phyloP scores from a whole-genome alignment of 495 filamentous ascomycete genomes.

The Hypomontagnella monticulosa region DNA sequence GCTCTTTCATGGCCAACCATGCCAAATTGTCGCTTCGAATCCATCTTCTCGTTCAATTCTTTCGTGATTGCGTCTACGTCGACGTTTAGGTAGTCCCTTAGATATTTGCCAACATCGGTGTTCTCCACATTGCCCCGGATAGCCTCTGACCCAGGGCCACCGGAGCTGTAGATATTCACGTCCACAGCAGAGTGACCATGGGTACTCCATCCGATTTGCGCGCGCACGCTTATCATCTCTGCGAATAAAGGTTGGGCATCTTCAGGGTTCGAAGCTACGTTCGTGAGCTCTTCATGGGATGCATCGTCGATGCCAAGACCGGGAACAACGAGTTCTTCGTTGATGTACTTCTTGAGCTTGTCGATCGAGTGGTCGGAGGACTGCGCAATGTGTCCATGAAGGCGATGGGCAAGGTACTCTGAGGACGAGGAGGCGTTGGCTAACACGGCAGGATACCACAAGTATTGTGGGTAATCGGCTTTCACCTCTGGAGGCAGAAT shows the following conservation, averaged over 20 bases:
- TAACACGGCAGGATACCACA: constrained; percentile 85
- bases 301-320: constrained; percentile 82
- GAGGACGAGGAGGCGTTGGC: constrained; percentile 83
- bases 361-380: constrained; percentile 44
- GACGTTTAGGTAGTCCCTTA: constrained; percentile 80
- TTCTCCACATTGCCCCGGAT: constrained; percentile 92
- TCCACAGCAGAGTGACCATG: constrained; percentile 91
- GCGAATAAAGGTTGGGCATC: constrained; percentile 71
- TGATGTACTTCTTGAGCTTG: constrained; percentile 66
- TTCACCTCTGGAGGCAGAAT: constrained; percentile 43
- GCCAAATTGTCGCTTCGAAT: constrained; percentile 14
- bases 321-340: constrained; percentile 64
- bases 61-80: constrained; percentile 79
- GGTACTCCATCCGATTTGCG: constrained; percentile 91
- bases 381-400: constrained; percentile 64
- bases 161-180: constrained; percentile 88
- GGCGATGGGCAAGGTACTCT: constrained; percentile 69
- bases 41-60: constrained; percentile 71
- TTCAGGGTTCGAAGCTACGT: constrained; percentile 65
- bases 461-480: constrained; percentile 66
- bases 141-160: constrained; percentile 55
- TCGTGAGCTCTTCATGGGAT: constrained; percentile 73
- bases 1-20: background rate
- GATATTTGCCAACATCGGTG: constrained; percentile 85
- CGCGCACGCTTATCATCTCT: constrained; percentile 83